Evolutionary conservation across 352 stramenopile genomes (phyloP).

Genomic region (Globisporangium alternatum): DNA sequence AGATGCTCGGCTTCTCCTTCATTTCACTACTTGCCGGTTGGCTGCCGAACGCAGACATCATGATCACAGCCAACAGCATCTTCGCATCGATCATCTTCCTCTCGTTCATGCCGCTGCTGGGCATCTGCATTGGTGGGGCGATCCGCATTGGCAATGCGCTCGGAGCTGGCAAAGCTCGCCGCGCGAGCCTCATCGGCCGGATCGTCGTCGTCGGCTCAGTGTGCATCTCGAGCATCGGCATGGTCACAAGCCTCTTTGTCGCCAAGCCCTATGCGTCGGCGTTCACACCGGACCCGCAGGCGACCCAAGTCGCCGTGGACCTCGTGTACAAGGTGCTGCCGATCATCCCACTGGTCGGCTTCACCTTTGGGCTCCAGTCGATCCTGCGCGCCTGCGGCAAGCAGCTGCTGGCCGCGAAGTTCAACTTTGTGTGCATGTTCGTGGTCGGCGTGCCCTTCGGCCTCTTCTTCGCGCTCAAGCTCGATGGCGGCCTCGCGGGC

Average conservation of each 20-base stretch:
- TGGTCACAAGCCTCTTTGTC: constrained; percentile 1
- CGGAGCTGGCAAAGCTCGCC: constrained; percentile 17
- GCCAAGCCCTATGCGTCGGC: constrained; percentile 14
- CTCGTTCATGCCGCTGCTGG: constrained; percentile 23
- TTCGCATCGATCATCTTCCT: constrained; percentile 22
- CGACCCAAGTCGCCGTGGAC: not conserved
- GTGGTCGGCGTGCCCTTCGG: constrained; percentile 4
- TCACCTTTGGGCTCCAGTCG: not conserved
- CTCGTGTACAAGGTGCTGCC: not conserved
- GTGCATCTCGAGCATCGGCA: constrained; percentile 1
- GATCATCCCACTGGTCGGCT: not conserved
- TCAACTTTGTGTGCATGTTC: not conserved
- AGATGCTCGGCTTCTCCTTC: constrained; percentile 17
- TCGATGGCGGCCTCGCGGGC: constrained; percentile 22
- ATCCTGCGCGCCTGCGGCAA: not conserved
- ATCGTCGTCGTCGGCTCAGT: constrained; percentile 11
- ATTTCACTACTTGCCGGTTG: constrained; percentile 22
- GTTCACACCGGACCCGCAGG: constrained; percentile 6
- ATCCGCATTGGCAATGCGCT: constrained; percentile 27
- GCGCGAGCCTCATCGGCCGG: constrained; percentile 17
- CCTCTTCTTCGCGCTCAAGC: constrained; percentile 7
- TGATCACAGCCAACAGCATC: constrained; percentile 26
- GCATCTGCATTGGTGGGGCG: constrained; percentile 21
- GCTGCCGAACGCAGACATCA: constrained; percentile 20
- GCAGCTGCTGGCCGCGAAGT: not conserved